Conservation (phyloP, 1,284 basidiomycete genomes). For the Cerioporus squamosus region DNA sequence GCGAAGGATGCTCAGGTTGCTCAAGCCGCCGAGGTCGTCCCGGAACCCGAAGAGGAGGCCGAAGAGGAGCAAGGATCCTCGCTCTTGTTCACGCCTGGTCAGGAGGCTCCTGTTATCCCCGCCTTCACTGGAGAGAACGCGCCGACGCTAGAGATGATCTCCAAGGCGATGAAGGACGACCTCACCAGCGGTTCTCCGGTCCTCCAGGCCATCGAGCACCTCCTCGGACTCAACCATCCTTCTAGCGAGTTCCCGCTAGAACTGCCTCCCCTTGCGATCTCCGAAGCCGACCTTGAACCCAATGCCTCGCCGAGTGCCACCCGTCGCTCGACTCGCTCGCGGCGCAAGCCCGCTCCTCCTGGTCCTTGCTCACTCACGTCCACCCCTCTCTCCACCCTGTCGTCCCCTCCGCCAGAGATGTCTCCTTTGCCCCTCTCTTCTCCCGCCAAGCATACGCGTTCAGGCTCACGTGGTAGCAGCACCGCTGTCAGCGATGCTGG, state of each 20-base stretch:
- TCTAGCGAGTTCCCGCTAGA: slow-evolving; percentile 1
- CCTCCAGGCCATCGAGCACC: slow-evolving; percentile 18
- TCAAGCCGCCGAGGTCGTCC: not conserved
- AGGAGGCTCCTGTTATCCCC: not conserved
- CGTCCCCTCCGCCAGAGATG: slow-evolving; percentile 2
- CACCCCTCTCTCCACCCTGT: slow-evolving; percentile 17
- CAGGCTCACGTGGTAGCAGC: slow-evolving; percentile 27
- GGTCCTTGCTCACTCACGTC: slow-evolving; percentile 16
- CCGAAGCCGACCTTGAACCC: not conserved
- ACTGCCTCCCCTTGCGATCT: not conserved
- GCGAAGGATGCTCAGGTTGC: slow-evolving; percentile 5
- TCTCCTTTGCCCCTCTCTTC: slow-evolving; percentile 12
- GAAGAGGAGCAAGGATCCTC: not conserved
- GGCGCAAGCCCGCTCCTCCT: slow-evolving; percentile 22
- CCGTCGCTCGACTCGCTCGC: slow-evolving; percentile 19
- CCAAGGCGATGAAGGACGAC: slow-evolving; percentile 21
- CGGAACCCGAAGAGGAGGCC: not conserved
- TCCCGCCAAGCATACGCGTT: slow-evolving; percentile 7
- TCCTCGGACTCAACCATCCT: slow-evolving; percentile 12
- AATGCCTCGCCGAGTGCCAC: slow-evolving; percentile 9
- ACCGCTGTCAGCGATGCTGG: slow-evolving; percentile 28
- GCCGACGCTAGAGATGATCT: slow-evolving; percentile 4
- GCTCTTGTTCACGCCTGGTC: slow-evolving; percentile 1
- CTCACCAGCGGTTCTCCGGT: slow-evolving; percentile 13
- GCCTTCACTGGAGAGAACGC: not conserved